Evolutionary conservation across 257 asterid genomes (phyloP), one percentile per base, ranked within the genome.

Genomic region (Salvia hispanica): DNA sequence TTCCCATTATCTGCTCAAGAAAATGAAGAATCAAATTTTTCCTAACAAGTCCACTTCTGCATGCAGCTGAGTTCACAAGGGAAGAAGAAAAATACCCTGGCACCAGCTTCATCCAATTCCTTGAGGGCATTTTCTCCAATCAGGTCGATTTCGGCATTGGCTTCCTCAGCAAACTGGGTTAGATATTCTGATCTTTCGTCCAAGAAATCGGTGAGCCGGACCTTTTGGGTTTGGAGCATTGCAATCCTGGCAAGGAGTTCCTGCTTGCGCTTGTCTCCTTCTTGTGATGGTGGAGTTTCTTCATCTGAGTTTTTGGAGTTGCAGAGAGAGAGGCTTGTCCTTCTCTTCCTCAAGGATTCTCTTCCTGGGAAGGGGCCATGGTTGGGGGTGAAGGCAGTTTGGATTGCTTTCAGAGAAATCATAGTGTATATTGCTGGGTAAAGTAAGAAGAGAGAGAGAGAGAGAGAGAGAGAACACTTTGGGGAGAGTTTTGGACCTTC

Each of bases 131-230:
- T 84, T 73, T 94, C 95, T 6, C 97, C 96, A 54, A 88, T 81
- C 69, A 84, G 86, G 76, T 94, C 96, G 13, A 94, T 84, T 78
- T 87, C 95, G 6, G 95, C 82, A 25, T 76, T 88, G 80, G 99
- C 96, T 80, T 94, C 96, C 73, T 88, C 96, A 0, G 95, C 96
- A 66, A 91, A 91, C 77, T 88, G 89, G 59, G 91, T 87, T 15
- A 88, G 80, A 57, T 78, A 88, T 1, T 71, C 88, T 2, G 97
- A 89, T 68, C 96, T 70, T 73, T 91, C 96, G 73, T 94, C 97
- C 70, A 88, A 77, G 79, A 81, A 93, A 80, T 86, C 89, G 11
- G 96, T 82, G 58, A 88, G 87, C 14, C 93, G 92, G 7, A 90
- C 84, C 53, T 93, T 93, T 47, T 90, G 95, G 15, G 99, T 58